phyloP scores from a whole-genome alignment of 2,329 filamentous ascomycete species.

The Aspergillus pseudoviridinutans region DNA sequence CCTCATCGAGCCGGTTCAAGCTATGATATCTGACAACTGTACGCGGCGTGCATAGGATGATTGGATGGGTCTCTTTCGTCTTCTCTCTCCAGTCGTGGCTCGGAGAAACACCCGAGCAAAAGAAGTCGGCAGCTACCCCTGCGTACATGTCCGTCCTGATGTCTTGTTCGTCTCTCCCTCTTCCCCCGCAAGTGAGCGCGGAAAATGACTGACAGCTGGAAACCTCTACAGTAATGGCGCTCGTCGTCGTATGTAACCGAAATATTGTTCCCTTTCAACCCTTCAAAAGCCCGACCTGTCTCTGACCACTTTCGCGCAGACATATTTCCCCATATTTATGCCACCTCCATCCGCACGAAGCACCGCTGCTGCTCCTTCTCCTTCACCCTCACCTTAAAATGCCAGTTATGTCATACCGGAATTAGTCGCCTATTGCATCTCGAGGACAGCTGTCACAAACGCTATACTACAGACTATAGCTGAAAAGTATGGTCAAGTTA shows the following conservation, averaged over 20 bases:
- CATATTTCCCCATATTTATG: slow-evolving; percentile 63
- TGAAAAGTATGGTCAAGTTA: background rate
- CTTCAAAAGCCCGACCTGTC: slow-evolving; percentile 5
- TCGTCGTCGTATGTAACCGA: slow-evolving; percentile 45
- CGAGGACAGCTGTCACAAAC: background rate
- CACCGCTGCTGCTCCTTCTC: slow-evolving; percentile 40
- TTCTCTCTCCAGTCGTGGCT: slow-evolving; percentile 48
- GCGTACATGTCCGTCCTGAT: slow-evolving; percentile 73
- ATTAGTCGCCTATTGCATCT: background rate
- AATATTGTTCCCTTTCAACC: background rate
- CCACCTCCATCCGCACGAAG: slow-evolving; percentile 46
- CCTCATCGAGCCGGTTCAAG: background rate
- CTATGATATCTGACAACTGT: slow-evolving; percentile 11
- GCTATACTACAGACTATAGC: background rate
- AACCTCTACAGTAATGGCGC: slow-evolving; percentile 53
- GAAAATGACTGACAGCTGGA: slow-evolving; percentile 12
- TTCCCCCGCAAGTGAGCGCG: background rate
- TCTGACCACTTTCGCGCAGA: slow-evolving; percentile 36
- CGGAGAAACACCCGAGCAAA: slow-evolving; percentile 46
- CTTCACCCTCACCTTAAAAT: slow-evolving; percentile 27
- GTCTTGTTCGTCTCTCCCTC: slow-evolving; percentile 57
- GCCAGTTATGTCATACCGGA: background rate
- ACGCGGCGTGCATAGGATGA: slow-evolving; percentile 46
- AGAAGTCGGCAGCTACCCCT: slow-evolving; percentile 64
- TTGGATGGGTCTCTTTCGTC: slow-evolving; percentile 55